Evolutionary conservation across 73 alveolate genomes (phyloP).

Genomic region (Durusdinium trenchii): DNA sequence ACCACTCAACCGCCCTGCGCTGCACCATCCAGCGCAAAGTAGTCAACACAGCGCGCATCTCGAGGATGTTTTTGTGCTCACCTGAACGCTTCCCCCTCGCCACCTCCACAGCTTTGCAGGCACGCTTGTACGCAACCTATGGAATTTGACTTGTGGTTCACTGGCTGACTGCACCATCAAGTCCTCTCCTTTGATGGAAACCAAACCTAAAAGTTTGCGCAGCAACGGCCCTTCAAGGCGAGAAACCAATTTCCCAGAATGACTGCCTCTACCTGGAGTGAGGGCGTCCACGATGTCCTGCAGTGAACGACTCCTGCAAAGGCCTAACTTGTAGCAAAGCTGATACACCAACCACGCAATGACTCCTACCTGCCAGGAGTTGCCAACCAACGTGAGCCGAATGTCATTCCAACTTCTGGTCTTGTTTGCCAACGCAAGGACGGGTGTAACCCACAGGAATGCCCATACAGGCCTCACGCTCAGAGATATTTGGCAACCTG

Average conservation of each 20-base stretch:
- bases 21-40: not conserved
- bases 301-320: not conserved
- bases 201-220: not conserved
- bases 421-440: no score
- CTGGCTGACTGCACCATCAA: not conserved
- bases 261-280: not conserved
- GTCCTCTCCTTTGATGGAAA: constrained; percentile 3
- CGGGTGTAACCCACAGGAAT: not conserved
- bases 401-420: not conserved
- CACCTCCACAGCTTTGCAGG: not conserved
- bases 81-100: not conserved
- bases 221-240: not conserved
- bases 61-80: not conserved
- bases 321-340: not conserved
- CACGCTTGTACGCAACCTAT: not conserved
- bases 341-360: not conserved
- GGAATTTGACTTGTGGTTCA: not conserved
- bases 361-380: not conserved
- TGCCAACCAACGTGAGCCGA: not conserved
- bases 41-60: not conserved
- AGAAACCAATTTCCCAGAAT: not conserved
- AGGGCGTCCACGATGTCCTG: not conserved
- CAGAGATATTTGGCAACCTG: not conserved
- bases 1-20: no score
- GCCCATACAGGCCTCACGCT: not conserved